These are phyloP conservation scores for Nidula microcarpa DNA, from an alignment of 768 basidiomycete genomes.

Conservation along the genomic window DNA sequence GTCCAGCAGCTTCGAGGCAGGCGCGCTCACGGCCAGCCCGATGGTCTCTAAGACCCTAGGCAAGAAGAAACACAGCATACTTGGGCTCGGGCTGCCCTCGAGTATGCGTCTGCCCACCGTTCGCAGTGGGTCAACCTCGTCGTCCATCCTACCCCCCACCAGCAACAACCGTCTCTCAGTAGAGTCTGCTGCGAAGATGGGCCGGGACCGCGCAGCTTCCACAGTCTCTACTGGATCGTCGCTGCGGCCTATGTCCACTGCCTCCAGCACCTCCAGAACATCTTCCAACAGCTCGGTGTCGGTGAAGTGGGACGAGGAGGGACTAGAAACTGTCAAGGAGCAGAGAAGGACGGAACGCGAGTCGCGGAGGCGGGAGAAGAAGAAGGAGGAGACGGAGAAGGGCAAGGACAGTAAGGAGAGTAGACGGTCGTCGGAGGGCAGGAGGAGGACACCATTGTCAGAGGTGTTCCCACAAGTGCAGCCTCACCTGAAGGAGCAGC, in stretches of 20 bases:
- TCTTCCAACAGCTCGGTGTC: slow-evolving; percentile 11
- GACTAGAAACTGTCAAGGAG: slow-evolving; percentile 47
- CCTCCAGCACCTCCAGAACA: slow-evolving; percentile 31
- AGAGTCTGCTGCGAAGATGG: slow-evolving; percentile 19
- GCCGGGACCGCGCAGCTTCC: slow-evolving; percentile 33
- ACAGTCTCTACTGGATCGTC: slow-evolving; percentile 43
- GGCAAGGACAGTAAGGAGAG: slow-evolving; percentile 37
- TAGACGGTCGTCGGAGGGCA: slow-evolving; percentile 43
- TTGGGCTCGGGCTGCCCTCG: slow-evolving; percentile 62
- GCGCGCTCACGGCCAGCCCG: slow-evolving; percentile 42
- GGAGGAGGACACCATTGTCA: slow-evolving; percentile 49
- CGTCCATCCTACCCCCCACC: slow-evolving; percentile 16
- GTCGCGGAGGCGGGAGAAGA: slow-evolving; percentile 24
- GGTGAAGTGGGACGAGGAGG: slow-evolving; percentile 23
- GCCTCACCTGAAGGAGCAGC: slow-evolving; percentile 4
- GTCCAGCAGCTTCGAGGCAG: slow-evolving; percentile 66
- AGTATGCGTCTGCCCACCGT: slow-evolving; percentile 42
- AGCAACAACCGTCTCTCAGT: slow-evolving; percentile 31
- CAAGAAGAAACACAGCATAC: slow-evolving; percentile 58
- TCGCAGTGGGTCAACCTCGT: slow-evolving; percentile 34
- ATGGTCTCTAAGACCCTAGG: slow-evolving; percentile 33
- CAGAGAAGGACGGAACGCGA: slow-evolving; percentile 30
- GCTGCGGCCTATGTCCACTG: slow-evolving; percentile 42
- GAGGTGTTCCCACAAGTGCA: slow-evolving; percentile 56
- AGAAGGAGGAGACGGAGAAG: too few species aligned